Base-by-base conservation (phyloP, 306 rosid species). In the Rosa multiflora region DNA sequence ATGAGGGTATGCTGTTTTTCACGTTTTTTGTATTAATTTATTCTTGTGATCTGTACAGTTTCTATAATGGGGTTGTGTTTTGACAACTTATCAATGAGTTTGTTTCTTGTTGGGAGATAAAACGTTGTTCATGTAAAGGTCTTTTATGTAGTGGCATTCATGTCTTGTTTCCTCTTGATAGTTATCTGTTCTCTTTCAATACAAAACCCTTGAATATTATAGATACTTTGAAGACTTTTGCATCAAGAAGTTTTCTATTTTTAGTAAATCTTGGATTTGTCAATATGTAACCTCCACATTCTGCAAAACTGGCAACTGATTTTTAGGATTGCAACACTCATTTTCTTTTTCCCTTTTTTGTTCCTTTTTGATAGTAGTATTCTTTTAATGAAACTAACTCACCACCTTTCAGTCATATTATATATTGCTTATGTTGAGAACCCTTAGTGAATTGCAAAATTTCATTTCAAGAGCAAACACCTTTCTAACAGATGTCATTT, bases 401-500 rank as follows among this genome's bases (percentile, higher is more conserved):
- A 46, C 18, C 10, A 46, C 43, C 43, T 15, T 15, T 75, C 68
- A 44, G 49, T 15, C 43, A 23, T 56, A 1, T 15, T 18, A 52
- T 20, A 9, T 17, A 6, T n/a, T 61, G 5, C 10, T 5, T 26
- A 32, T 53, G 10, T 62, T 39, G 53, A 68, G 5, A 56, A 64
- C 63, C 48, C 52, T 56, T 79, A 39, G 79, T 79, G 48, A 78
- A 71, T 20, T 59, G 48, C 52, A 68, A 46, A 81, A 48, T 49
- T 43, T 29, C 43, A 82, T 48, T 52, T 73, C 46, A 55, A 23
- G 75, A 26, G 40, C 5, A 55, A 55, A 8, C 55, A 47, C 13
- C 80, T 75, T 78, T 78, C 82, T 88, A 70, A 86, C 79, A 18
- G 43, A 18, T 82, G 53, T 84, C 78, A 64, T 83, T 82, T 83